Conservation (phyloP, 768 basidiomycete species). For the Imleria badia region DNA sequence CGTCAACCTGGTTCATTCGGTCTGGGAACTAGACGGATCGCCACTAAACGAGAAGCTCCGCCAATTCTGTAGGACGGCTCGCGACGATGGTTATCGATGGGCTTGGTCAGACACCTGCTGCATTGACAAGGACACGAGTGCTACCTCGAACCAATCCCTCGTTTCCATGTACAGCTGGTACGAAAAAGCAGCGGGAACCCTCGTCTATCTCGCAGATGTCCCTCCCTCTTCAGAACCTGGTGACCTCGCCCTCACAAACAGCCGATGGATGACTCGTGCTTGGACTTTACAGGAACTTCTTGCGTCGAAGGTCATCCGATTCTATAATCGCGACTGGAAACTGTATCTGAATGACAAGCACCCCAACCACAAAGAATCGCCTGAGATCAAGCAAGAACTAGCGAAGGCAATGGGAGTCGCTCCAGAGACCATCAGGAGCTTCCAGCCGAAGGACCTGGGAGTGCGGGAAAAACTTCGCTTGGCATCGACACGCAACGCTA, state of each 20-base stretch:
- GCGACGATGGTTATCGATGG: not conserved
- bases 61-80: not conserved
- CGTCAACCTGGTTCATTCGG: not conserved
- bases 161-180: not conserved
- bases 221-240: not conserved
- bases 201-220: not conserved
- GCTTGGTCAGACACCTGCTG: not conserved
- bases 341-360: constrained; percentile 3
- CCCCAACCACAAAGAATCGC: constrained; percentile 11
- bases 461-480: constrained; percentile 10
- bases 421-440: not conserved
- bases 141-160: not conserved
- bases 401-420: constrained; percentile 3
- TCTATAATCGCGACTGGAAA: constrained; percentile 10
- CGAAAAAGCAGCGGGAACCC: not conserved
- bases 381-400: constrained; percentile 8
- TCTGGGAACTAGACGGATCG: not conserved
- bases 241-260: not conserved
- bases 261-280: constrained; percentile 8
- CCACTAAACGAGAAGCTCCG: not conserved
- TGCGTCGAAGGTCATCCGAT: constrained; percentile 8
- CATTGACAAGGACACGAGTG: not conserved
- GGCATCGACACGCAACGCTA: constrained; percentile 4
- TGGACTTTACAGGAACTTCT: constrained; percentile 16
- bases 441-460: not conserved